Evolutionary conservation across 1,284 basidiomycete species (phyloP).

Genomic region (Marasmius tenuissimus): DNA sequence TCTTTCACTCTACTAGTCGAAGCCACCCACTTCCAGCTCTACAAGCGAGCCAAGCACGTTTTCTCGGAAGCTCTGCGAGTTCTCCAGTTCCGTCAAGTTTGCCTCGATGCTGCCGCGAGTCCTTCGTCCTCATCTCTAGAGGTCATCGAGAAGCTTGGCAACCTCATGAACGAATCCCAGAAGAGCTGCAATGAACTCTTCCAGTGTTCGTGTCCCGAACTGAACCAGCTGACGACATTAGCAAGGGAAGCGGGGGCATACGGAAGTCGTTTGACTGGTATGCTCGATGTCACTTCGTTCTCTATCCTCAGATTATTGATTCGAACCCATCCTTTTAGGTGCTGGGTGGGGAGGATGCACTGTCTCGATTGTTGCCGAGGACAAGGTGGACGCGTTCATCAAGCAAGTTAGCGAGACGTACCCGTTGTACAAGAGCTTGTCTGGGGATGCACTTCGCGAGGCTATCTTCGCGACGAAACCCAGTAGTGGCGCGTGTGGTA

Average conservation of each 20-base stretch:
- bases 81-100: constrained; percentile 68
- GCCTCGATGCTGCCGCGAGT: constrained; percentile 42
- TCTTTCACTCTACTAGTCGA: constrained; percentile 54
- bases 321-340: constrained; percentile 37
- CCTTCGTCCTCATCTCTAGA: constrained; percentile 17
- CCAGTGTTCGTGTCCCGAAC: constrained; percentile 79
- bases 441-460: constrained; percentile 60
- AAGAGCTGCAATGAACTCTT: constrained; percentile 65
- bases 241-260: constrained; percentile 70
- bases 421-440: constrained; percentile 59
- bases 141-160: constrained; percentile 54
- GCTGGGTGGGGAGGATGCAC: constrained; percentile 93
- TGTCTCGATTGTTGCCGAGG: constrained; percentile 76
- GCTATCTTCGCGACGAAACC: constrained; percentile 86
- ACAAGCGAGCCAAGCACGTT: constrained; percentile 79
- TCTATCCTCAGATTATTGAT: neutral
- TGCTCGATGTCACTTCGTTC: constrained; percentile 8
- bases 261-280: constrained; percentile 77
- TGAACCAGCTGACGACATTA: constrained; percentile 67
- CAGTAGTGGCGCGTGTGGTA: constrained; percentile 80
- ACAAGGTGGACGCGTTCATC: constrained; percentile 70
- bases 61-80: constrained; percentile 79
- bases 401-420: constrained; percentile 59
- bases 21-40: constrained; percentile 75
- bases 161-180: constrained; percentile 79